phyloP scores from a whole-genome alignment of 345 rosid genomes.

The Schrenkiella parvula region DNA sequence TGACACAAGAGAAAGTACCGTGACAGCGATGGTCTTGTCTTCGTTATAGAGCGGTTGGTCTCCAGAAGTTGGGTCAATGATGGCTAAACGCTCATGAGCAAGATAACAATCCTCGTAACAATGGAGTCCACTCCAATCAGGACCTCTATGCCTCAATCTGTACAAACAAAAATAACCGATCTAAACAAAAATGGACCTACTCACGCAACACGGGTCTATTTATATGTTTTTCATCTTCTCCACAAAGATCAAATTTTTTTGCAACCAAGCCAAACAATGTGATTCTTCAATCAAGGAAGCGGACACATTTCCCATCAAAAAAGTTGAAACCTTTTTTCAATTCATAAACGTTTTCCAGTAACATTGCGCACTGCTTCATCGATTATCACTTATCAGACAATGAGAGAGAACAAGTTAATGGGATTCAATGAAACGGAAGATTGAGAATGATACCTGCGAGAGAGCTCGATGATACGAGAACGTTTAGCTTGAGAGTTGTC shows the following conservation, averaged over 20 bases:
- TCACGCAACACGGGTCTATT: not conserved
- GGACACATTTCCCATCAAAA: not conserved
- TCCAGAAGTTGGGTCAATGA: constrained; percentile 77
- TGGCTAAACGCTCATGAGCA: constrained; percentile 76
- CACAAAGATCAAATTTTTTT: not conserved
- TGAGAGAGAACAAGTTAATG: not conserved
- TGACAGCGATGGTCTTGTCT: constrained; percentile 65
- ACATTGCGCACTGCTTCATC: not conserved
- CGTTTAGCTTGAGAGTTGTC: constrained; percentile 78
- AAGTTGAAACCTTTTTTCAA: not conserved
- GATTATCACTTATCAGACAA: not conserved
- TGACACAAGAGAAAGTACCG: constrained; percentile 37
- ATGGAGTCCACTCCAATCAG: constrained; percentile 80
- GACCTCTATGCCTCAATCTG: constrained; percentile 74
- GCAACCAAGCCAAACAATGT: not conserved
- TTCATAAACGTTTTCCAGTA: not conserved
- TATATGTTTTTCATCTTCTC: not conserved
- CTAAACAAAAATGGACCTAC: not conserved
- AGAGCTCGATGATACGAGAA: constrained; percentile 74
- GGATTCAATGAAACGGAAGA: not conserved
- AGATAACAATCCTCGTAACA: constrained; percentile 59
- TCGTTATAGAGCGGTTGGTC: constrained; percentile 83
- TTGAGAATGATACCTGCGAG: constrained; percentile 48
- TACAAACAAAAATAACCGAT: constrained; percentile 14
- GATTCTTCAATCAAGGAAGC: not conserved